phyloP scores from a whole-genome alignment of 768 basidiomycete genomes.

The Cystofilobasidium macerans region DNA sequence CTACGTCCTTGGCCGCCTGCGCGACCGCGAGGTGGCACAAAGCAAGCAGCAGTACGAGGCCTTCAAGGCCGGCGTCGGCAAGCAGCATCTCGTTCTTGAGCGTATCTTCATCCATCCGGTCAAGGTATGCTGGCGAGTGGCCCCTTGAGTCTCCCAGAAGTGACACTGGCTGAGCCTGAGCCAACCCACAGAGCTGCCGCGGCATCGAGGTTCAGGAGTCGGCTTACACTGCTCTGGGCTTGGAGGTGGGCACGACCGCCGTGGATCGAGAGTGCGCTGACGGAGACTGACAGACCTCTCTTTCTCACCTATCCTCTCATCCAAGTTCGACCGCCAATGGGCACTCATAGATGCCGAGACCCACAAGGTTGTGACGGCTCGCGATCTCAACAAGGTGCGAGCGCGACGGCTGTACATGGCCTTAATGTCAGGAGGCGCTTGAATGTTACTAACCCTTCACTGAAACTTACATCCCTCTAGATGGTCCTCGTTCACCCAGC shows the following conservation, averaged over 20 bases:
- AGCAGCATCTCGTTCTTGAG: slow-evolving; percentile 2
- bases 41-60: neutral
- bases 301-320: neutral
- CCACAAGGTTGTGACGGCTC: slow-evolving; percentile 19
- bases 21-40: neutral
- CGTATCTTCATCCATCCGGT: slow-evolving; percentile 13
- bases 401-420: no score
- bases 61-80: neutral
- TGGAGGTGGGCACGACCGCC: slow-evolving; percentile 1
- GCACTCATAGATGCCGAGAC: slow-evolving; percentile 6
- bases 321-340: slow-evolving; percentile 15
- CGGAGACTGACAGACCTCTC: no score
- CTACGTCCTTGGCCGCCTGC: neutral
- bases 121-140: slow-evolving; percentile 2
- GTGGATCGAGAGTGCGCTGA: no score
- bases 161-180: neutral
- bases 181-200: slow-evolving; percentile 14
- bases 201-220: neutral
- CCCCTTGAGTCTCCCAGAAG: neutral
- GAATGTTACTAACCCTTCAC: no score
- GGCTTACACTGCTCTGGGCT: neutral
- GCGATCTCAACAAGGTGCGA: neutral
- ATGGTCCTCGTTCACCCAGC: neutral
- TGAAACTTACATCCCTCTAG: no score
- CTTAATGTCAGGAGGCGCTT: no score